Evolutionary conservation across 2,329 filamentous ascomycete species (phyloP).

Genomic region (Bipolaris bicolor): DNA sequence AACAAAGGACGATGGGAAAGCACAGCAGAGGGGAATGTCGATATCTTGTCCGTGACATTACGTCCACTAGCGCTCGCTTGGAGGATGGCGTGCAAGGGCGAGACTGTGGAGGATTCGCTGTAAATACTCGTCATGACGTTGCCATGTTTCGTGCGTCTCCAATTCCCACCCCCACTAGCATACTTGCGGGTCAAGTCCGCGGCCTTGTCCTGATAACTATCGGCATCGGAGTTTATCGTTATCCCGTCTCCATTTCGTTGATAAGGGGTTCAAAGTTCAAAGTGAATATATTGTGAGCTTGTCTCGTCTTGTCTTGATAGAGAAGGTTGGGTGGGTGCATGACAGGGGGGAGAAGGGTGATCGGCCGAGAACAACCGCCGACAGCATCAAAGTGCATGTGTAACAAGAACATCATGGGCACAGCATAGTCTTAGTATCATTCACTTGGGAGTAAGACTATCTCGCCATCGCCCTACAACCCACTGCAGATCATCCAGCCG

Average conservation of each 20-base stretch:
- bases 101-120: conserved; percentile 13
- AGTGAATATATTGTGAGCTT: not conserved
- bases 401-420: not conserved
- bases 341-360: not conserved
- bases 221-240: not conserved
- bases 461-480: conserved; percentile 6
- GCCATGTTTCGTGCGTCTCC: conserved; percentile 12
- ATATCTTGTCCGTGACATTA: conserved; percentile 23
- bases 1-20: not conserved
- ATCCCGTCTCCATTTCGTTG: not conserved
- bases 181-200: not conserved
- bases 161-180: conserved; percentile 1
- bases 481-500: conserved; percentile 6
- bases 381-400: not conserved
- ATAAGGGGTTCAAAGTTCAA: not conserved
- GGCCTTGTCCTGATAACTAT: not conserved
- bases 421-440: not conserved
- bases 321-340: not conserved
- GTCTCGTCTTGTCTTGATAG: not conserved
- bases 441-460: not conserved
- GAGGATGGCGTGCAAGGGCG: conserved; percentile 3
- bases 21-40: not conserved
- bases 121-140: conserved; percentile 23
- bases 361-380: not conserved
- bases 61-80: conserved; percentile 19